Evolutionary conservation across 2,329 filamentous ascomycete genomes (phyloP), one percentile per base, ranked within the genome.

Genomic region (Rutstroemia sp.): DNA sequence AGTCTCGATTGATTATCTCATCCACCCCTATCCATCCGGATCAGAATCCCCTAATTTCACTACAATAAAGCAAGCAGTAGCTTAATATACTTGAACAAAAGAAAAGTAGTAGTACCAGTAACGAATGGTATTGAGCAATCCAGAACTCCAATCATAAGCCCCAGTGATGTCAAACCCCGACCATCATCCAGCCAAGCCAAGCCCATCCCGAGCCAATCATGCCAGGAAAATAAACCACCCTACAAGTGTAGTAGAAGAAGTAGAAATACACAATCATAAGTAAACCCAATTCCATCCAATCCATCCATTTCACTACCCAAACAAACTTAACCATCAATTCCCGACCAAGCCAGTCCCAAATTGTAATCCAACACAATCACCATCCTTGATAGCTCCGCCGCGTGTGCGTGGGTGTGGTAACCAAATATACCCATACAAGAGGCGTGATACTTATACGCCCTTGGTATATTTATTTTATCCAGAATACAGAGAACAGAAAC

Each of bases 391-490:
- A 51, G 39, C 27, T 30, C 42, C 38, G 7, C 17, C 7, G 38
- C 30, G 30, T 34, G 30, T 34, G 30, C 30, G 30, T 34, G 30
- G 30, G 30, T 34, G 30, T 34, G 30, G 30, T 12, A 34, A 34
- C 30, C 10, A 34, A 34, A 12, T 34, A 34, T 12, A 34, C 30
- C 30, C 30, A 34, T 34, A 12, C 38, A 14, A 48, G 41, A 17
- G 34, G 9, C 47, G 53, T 51, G 39, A 45, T 51, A 56, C 53
- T 56, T 45, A 56, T 56, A 56, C 53, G 53, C 39, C n/a, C 34
- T 21, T 12, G 14, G 7, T 51, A 25, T 51, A 37, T 46, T 14
- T 44, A 39, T 12, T 42, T 42, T 44, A 25, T 27, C 27, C 25
- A 37, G 27, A 16, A 44, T 38, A 19, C 27, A 37, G 30, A 51